Percentiles rank a stretch among this genome's conserved stretches.
Conservation (phyloP, 768 basidiomycete species). For the Chalciporus piperatus region DNA sequence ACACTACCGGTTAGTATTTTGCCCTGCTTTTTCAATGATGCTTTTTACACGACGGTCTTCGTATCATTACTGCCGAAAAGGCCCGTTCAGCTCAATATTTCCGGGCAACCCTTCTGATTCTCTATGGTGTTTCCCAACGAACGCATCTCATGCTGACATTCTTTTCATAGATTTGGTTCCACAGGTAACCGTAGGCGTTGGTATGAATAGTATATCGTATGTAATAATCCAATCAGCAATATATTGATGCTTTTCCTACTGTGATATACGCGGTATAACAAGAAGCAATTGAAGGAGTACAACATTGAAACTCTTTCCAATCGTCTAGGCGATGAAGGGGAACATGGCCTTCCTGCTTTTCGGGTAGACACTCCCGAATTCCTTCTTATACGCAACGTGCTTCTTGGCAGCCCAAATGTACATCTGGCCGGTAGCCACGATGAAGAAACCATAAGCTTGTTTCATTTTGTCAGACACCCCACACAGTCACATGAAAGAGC, state of each 20-base stretch:
- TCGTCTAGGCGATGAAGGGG: constrained; percentile 47
- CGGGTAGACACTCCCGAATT: constrained; percentile 88
- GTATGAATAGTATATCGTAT: not conserved
- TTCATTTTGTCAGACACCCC: not conserved
- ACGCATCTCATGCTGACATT: too few species aligned
- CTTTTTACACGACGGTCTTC: constrained; percentile 85
- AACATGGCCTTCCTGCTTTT: constrained; percentile 72
- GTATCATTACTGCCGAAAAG: constrained; percentile 75
- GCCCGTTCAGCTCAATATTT: constrained; percentile 80
- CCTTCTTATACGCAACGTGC: constrained; percentile 85
- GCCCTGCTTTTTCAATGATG: constrained; percentile 46
- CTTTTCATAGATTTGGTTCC: too few species aligned
- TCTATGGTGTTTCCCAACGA: not conserved
- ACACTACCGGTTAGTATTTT: constrained; percentile 28
- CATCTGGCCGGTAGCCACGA: constrained; percentile 67
- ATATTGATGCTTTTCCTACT: too few species aligned
- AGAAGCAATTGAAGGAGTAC: not conserved
- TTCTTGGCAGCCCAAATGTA: constrained; percentile 87
- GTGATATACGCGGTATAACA: too few species aligned
- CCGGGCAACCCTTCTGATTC: constrained; percentile 75
- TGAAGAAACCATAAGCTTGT: constrained; percentile 65
- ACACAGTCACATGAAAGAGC: not conserved
- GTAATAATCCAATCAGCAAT: not conserved
- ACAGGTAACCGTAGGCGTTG: not conserved
- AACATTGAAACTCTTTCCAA: too few species aligned